Percentiles rank a stretch among this genome's conserved stretches.
These are phyloP conservation scores for Wilcoxina mikolae DNA, from an alignment of 495 filamentous ascomycete genomes.

Conservation along the genomic window DNA sequence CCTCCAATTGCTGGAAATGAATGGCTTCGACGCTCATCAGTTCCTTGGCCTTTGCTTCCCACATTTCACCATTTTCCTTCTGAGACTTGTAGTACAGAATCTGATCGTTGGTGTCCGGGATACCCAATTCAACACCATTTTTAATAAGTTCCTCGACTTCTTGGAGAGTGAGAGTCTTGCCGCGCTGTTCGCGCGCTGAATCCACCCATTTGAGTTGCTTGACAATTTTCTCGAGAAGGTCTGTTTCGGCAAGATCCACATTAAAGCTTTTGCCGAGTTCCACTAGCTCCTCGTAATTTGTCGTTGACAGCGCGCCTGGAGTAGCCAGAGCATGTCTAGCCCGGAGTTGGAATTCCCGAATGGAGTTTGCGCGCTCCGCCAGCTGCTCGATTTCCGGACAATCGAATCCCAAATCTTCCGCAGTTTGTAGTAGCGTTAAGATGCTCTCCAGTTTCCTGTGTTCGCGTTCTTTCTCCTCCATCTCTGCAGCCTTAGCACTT, in stretches of 20 bases:
- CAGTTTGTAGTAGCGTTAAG: constrained; percentile 64
- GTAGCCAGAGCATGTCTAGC: constrained; percentile 54
- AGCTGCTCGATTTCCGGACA: constrained; percentile 81
- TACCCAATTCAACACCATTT: constrained; percentile 55
- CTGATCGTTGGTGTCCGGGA: constrained; percentile 64
- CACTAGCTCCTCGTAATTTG: constrained; percentile 74
- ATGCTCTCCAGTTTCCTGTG: constrained; percentile 84
- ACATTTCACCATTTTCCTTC: constrained; percentile 58
- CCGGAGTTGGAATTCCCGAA: constrained; percentile 70
- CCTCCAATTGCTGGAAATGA: constrained; percentile 88
- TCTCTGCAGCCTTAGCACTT: constrained; percentile 52
- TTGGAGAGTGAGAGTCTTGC: constrained; percentile 49
- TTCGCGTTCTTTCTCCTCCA: constrained; percentile 79
- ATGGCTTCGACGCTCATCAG: constrained; percentile 77
- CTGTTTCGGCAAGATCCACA: constrained; percentile 87
- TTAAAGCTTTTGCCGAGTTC: constrained; percentile 80
- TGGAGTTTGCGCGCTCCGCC: constrained; percentile 73
- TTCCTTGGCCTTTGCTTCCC: constrained; percentile 90
- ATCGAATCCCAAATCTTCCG: constrained; percentile 83
- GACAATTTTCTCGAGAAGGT: constrained; percentile 62
- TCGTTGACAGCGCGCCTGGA: constrained; percentile 43
- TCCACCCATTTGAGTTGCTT: constrained; percentile 84
- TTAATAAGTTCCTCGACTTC: constrained; percentile 67
- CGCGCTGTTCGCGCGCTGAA: constrained; percentile 49
- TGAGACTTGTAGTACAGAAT: constrained; percentile 62